Evolutionary conservation across 352 stramenopile species (phyloP), one percentile per base, ranked within the genome.

Genomic region (Phytophthora idaei): DNA sequence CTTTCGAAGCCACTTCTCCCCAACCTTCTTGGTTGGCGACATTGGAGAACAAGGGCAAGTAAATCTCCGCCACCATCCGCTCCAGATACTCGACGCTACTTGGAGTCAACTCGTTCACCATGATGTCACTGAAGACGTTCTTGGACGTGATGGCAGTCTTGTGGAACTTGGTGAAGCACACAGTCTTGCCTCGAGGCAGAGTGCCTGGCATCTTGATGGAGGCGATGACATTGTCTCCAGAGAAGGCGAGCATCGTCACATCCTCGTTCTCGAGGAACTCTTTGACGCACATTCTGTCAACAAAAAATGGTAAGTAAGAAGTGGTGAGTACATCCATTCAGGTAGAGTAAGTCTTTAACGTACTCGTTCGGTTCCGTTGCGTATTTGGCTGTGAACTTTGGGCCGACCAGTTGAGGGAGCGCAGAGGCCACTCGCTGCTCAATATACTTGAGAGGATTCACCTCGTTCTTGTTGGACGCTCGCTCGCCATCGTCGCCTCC

Each of bases 31-130:
- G 96, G 73, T 99, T 99, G 15, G 87, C 83, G 7, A 85, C 83
- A 63, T 99, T 99, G 27, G 89, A 98, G 41, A 99, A 94, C 25
- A 99, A 70, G 8, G 97, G 97, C 44, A 99, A 70, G 69, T 98
- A 98, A 7, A 99, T 85, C 58, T 98, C 95, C 14, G 94, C 94
- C 42, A 98, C 94, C 8, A 99, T 63, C 5, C 94, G 87, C 68
- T 99, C 97, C 15, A 99, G 71, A 69, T 99, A 97, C 74, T 98
- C 94, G 48, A 99, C 95, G 28, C 91, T 96, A 27, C 83, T 97
- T 34, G 78, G 90, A 4, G 88, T 93, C n/a, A 95, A 61, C 57
- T 95, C 88, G 61, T 89, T 94, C 59, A 94, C 70, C 57, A 94
- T 87, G 29, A 98, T 75, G 65, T 98, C 94, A 4, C 77, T 90